A percentile compares a stretch with the other conserved stretches of the same genome.
Evolutionary conservation across 208 protist species (phyloP).

Genomic region (Phytomonas francai): DNA sequence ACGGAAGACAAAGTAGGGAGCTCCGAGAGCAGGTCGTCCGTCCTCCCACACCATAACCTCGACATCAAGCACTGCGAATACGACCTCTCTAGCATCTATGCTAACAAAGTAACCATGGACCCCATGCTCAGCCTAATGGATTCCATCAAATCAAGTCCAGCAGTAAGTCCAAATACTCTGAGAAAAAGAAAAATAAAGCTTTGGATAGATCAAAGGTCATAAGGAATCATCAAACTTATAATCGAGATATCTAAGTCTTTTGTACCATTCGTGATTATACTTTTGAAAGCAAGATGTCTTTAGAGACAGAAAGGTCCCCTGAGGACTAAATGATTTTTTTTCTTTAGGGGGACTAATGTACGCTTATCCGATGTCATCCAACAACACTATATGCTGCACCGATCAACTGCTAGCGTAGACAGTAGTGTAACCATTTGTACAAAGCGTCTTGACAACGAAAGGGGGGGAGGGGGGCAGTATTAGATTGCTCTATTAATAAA

Average conservation of each 20-base stretch:
- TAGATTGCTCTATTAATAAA: not conserved
- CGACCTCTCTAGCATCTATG: not conserved
- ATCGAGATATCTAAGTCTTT: not conserved
- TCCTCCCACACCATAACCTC: not conserved
- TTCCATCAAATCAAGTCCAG: not conserved
- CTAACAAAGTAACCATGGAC: not conserved
- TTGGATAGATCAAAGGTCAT: not conserved
- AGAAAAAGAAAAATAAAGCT: not conserved
- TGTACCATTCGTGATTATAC: not conserved
- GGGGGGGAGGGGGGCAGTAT: too few species aligned
- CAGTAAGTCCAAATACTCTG: not conserved
- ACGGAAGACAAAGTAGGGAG: not conserved
- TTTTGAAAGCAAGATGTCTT: not conserved
- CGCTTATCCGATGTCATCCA: not conserved
- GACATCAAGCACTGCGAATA: not conserved
- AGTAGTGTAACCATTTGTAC: not conserved
- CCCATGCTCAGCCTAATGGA: not conserved
- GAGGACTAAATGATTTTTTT: not conserved
- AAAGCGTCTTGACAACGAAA: not conserved
- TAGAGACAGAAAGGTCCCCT: not conserved
- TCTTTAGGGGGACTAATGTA: not conserved
- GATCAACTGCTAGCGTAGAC: not conserved
- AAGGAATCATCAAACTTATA: not conserved
- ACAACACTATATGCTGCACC: not conserved
- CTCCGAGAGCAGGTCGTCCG: not conserved